phyloP scores from a whole-genome alignment of 495 filamentous ascomycete species.

The Neurospora hispaniola region DNA sequence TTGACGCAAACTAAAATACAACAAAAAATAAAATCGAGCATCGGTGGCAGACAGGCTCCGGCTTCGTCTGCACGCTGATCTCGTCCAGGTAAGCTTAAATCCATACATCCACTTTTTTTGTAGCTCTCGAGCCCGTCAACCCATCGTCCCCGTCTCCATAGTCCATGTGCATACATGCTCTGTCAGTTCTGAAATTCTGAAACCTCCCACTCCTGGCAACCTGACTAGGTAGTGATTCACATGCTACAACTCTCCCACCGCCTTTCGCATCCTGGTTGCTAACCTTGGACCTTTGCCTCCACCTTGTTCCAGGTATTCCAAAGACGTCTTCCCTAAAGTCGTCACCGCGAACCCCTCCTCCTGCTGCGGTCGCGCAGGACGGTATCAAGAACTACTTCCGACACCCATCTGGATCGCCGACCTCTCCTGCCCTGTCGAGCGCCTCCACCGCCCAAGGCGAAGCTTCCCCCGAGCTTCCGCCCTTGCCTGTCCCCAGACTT shows the following conservation, averaged over 20 bases:
- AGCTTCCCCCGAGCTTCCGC: conserved; percentile 43
- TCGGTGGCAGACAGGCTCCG: conserved; percentile 42
- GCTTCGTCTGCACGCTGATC: conserved; percentile 45
- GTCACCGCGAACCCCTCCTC: conserved; percentile 36
- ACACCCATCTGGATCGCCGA: conserved; percentile 20
- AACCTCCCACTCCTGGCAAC: neutral
- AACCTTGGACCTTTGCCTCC: conserved; percentile 1
- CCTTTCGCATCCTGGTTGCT: conserved; percentile 2
- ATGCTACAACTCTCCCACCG: neutral
- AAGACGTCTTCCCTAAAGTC: conserved; percentile 43
- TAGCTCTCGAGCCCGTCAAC: neutral
- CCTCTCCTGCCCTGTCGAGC: conserved; percentile 39
- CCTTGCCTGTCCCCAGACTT: conserved; percentile 38
- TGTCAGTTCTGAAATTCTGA: neutral
- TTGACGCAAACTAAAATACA: conserved; percentile 10
- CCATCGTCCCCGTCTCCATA: neutral
- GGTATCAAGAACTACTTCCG: conserved; percentile 18
- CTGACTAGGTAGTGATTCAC: neutral
- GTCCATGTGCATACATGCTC: neutral
- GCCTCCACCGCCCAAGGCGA: conserved; percentile 43
- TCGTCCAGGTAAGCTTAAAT: conserved; percentile 34
- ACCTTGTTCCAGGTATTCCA: conserved; percentile 11
- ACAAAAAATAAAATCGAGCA: conserved; percentile 27
- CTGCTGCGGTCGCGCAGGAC: conserved; percentile 45
- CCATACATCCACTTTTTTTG: neutral